These are phyloP conservation scores for Auricularia sp. DNA, from an alignment of 768 basidiomycete species.

Conservation along the genomic window DNA sequence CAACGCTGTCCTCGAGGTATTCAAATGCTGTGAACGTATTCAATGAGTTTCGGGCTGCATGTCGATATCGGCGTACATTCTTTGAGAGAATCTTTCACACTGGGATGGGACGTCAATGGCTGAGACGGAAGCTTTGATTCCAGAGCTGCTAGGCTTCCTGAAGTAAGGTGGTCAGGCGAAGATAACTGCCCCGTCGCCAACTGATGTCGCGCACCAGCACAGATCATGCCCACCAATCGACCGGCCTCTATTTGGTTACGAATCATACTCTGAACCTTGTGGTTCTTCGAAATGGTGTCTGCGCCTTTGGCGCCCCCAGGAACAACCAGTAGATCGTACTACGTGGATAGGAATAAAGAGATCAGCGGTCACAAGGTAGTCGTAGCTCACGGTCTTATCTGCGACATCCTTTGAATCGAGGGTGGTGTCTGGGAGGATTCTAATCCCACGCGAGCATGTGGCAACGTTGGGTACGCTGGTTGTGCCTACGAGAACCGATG, in stretches of 20 bases:
- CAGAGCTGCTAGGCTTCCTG: constrained; percentile 63
- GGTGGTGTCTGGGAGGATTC: constrained; percentile 51
- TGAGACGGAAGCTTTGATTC: constrained; percentile 51
- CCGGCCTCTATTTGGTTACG: constrained; percentile 41
- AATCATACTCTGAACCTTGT: constrained; percentile 53
- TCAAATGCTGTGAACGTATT: constrained; percentile 43
- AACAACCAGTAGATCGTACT: constrained; percentile 59
- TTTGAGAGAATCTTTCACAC: constrained; percentile 51
- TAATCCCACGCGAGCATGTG: constrained; percentile 63
- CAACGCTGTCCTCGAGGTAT: constrained; percentile 65
- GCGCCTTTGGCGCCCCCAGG: constrained; percentile 77
- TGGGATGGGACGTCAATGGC: constrained; percentile 70
- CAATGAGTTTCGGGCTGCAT: no score
- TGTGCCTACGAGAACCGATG: constrained; percentile 50
- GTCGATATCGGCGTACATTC: constrained; percentile 28
- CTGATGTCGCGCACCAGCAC: constrained; percentile 45
- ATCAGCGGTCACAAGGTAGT: background rate
- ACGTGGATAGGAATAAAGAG: constrained; percentile 4
- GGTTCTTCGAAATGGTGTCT: constrained; percentile 53
- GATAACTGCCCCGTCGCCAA: background rate
- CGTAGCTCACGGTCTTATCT: background rate
- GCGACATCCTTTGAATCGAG: background rate
- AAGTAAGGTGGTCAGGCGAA: background rate
- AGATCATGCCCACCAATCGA: constrained; percentile 74
- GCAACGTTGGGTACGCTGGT: constrained; percentile 27